phyloP scores from a whole-genome alignment of 2,329 filamentous ascomycete genomes.

The Pochonia chlamydosporia region DNA sequence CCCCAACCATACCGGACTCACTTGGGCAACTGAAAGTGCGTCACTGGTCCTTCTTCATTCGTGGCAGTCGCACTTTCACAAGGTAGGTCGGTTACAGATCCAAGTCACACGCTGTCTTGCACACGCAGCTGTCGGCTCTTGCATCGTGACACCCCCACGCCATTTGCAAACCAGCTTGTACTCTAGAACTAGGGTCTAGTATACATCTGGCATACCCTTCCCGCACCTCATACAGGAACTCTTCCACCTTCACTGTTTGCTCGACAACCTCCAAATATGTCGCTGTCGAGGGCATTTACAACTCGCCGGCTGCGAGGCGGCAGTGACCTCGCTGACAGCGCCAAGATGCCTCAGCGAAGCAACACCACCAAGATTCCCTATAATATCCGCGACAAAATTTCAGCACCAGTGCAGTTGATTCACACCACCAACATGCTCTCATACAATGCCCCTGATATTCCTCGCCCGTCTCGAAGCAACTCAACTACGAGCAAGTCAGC shows the following conservation, averaged over 20 bases:
- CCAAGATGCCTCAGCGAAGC: slow-evolving; percentile 39
- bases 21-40: slow-evolving; percentile 1
- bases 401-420: slow-evolving; percentile 75
- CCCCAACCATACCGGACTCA: not conserved
- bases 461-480: slow-evolving; percentile 43
- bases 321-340: slow-evolving; percentile 37
- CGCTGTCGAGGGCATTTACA: slow-evolving; percentile 66
- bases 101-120: slow-evolving; percentile 2
- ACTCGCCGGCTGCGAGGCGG: slow-evolving; percentile 57
- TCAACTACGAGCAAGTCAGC: slow-evolving; percentile 53
- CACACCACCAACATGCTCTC: slow-evolving; percentile 96
- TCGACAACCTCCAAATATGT: slow-evolving; percentile 28
- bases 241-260: not conserved
- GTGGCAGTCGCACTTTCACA: slow-evolving; percentile 1
- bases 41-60: not conserved
- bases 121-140: not conserved
- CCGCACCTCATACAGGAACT: slow-evolving; percentile 4
- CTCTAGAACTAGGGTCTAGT: not conserved
- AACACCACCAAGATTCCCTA: slow-evolving; percentile 42
- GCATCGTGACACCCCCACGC: slow-evolving; percentile 1
- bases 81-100: not conserved
- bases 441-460: slow-evolving; percentile 86
- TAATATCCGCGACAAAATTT: slow-evolving; percentile 67
- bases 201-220: slow-evolving; percentile 1
- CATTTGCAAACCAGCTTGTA: not conserved